Evolutionary conservation across 2,329 filamentous ascomycete genomes (phyloP), one percentile per base, ranked within the genome.

Genomic region (Alternaria brassicae): DNA sequence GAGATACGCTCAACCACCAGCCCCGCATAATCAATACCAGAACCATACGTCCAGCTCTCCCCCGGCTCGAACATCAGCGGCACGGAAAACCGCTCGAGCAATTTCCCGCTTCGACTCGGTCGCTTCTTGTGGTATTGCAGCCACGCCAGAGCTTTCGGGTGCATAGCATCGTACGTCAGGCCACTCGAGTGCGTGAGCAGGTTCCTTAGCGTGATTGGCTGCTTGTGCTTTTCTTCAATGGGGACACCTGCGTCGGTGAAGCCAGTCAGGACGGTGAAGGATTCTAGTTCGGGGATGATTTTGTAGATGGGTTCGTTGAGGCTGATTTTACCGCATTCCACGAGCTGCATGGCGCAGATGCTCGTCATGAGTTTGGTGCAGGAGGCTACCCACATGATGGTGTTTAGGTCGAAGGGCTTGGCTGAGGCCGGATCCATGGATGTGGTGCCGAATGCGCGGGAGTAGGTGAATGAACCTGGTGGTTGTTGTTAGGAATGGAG

Each of bases 101-200:
- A 65, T 74, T 80, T 82, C 19, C 81, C 68, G 42, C 82, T 64
- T 2, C 78, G 80, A 48, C 80, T 79, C 0, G 36, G 49, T 6
- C 6, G 32, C 32, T 36, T n/a, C 15, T 36, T n/a, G 21, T 70
- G 58, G 37, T 66, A 65, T 19, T 64, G 53, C 9, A 61, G 9
- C 81, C 82, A 86, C 15, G 73, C 75, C 0, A 63, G 54, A 1
- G 82, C 68, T 6, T 78, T 73, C 0, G 81, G 77, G 49, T 83
- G 77, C 15, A 72, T 68, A 12, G 75, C 36, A 41, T 83, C 81
- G 65, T 84, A 83, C 1, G 74, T 77, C 0, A 84, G 58, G 2
- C 85, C 85, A 6, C 78, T 72, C 0, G 83, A 82, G 67, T 87
- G 85, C 0, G 81, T 82, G 3, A 87, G 77, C 0, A 86, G 77